These are phyloP conservation scores for Begonia peltatifolia DNA, from an alignment of 306 rosid genomes.

Conservation along the genomic window DNA sequence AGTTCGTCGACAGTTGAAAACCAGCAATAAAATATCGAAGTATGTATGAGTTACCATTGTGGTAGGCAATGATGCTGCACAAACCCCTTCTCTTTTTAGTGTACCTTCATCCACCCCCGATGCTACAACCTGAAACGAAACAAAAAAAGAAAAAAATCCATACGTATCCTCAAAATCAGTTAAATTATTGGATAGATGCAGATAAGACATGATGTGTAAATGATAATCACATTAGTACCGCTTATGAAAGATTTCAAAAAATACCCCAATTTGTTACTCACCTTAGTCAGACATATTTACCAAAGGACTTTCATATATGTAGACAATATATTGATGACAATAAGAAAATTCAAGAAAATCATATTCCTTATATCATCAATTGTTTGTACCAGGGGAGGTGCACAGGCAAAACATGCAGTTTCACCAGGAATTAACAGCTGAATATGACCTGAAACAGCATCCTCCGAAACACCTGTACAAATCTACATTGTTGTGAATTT, in stretches of 20 bases:
- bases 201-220: no score
- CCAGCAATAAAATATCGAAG: constrained; percentile 6
- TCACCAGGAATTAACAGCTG: constrained; percentile 92
- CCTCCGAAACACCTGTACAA: constrained; percentile 89
- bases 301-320: not conserved
- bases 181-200: no score
- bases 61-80: constrained; percentile 96
- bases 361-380: constrained; percentile 1
- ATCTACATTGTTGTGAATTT: constrained; percentile 8
- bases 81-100: constrained; percentile 97
- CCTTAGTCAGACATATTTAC: no score
- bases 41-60: constrained; percentile 55
- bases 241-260: no score
- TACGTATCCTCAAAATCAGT: no score
- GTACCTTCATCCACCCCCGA: constrained; percentile 95
- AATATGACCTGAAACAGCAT: constrained; percentile 96
- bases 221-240: no score
- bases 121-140: constrained; percentile 64
- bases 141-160: constrained; percentile 6
- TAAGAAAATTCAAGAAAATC: not conserved
- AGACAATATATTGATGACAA: not conserved
- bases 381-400: constrained; percentile 81
- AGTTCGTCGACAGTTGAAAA: not conserved
- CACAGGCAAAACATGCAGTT: constrained; percentile 98
- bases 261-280: no score